These are phyloP conservation scores for Macadamia integrifolia DNA, from an alignment of 164 flowering plant species.

Conservation along the genomic window DNA sequence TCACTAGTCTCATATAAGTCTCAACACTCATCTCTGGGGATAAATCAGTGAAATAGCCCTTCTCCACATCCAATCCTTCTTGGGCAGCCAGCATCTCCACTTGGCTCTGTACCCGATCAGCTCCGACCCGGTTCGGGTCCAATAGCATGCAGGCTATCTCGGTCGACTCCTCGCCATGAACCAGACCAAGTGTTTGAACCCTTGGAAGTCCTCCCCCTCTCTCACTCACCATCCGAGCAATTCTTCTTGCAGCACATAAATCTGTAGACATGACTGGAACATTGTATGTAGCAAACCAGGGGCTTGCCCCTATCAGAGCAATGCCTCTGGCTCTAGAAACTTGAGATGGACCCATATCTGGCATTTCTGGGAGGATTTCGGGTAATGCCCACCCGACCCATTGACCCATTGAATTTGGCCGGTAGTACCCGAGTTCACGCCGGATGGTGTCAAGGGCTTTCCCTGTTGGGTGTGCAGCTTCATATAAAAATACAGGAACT, in stretches of 20 bases:
- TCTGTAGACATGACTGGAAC: conserved; percentile 61
- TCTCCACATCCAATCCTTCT: conserved; percentile 62
- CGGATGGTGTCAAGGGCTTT: conserved; percentile 52
- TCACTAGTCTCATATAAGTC: conserved; percentile 10
- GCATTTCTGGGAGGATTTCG: conserved; percentile 35
- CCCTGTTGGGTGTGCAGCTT: conserved; percentile 65
- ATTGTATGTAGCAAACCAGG: conserved; percentile 62
- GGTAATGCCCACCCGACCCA: conserved; percentile 59
- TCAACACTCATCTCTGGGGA: conserved; percentile 50
- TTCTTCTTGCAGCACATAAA: conserved; percentile 34
- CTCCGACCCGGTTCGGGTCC: conserved; percentile 61
- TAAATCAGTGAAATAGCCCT: conserved; percentile 70
- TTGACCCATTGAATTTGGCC: conserved; percentile 56
- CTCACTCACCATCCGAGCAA: conserved; percentile 62
- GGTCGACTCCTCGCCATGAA: conserved; percentile 55
- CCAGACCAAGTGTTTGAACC: conserved; percentile 65
- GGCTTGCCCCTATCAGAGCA: conserved; percentile 52
- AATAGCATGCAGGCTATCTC: conserved; percentile 75
- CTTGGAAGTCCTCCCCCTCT: conserved; percentile 80
- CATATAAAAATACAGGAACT: conserved; percentile 74
- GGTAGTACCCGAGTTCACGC: conserved; percentile 60
- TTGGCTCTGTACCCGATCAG: conserved; percentile 56
- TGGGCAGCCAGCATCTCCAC: conserved; percentile 55
- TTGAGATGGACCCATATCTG: conserved; percentile 52
- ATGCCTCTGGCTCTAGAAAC: conserved; percentile 47